phyloP scores from a whole-genome alignment of 805 yeast species.

The Wickerhamiella nectarea region DNA sequence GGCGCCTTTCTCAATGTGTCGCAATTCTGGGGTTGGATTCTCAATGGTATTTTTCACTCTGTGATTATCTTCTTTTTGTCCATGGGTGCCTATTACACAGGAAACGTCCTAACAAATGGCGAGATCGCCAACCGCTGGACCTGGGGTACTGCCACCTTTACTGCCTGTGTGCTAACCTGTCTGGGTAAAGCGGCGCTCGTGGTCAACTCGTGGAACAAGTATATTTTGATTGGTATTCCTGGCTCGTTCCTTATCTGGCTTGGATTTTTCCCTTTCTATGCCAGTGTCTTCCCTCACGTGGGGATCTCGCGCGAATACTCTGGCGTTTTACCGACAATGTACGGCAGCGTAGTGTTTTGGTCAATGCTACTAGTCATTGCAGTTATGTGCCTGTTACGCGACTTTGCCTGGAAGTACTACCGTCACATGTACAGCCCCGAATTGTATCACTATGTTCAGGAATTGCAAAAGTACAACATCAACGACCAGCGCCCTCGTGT shows the following conservation, averaged over 20 bases:
- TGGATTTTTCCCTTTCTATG: conserved; percentile 73
- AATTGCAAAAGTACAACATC: conserved; percentile 86
- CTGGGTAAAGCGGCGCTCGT: conserved; percentile 90
- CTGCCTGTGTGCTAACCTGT: conserved; percentile 77
- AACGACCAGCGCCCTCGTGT: conserved; percentile 91
- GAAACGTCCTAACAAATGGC: conserved; percentile 52
- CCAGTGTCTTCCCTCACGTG: conserved; percentile 68
- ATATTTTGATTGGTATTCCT: conserved; percentile 81
- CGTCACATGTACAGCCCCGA: conserved; percentile 87
- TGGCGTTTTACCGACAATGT: conserved; percentile 66
- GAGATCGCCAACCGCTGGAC: conserved; percentile 76
- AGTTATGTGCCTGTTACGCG: conserved; percentile 65
- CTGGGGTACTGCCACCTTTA: conserved; percentile 84
- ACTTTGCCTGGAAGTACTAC: conserved; percentile 86
- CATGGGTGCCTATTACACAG: conserved; percentile 50
- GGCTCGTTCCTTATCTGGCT: conserved; percentile 84
- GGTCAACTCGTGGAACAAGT: conserved; percentile 90
- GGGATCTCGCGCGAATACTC: conserved; percentile 71
- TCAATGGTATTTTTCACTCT: conserved; percentile 90
- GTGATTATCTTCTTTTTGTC: conserved; percentile 68
- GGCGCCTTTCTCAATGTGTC: conserved; percentile 79
- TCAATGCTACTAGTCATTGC: conserved; percentile 65
- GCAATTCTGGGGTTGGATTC: conserved; percentile 95
- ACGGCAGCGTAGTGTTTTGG: conserved; percentile 75
- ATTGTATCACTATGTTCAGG: conserved; percentile 89